Percentiles rank a stretch among this genome's conserved stretches.
Evolutionary conservation across 2,329 filamentous ascomycete genomes (phyloP).

Genomic region (Diaporthe amygdali): DNA sequence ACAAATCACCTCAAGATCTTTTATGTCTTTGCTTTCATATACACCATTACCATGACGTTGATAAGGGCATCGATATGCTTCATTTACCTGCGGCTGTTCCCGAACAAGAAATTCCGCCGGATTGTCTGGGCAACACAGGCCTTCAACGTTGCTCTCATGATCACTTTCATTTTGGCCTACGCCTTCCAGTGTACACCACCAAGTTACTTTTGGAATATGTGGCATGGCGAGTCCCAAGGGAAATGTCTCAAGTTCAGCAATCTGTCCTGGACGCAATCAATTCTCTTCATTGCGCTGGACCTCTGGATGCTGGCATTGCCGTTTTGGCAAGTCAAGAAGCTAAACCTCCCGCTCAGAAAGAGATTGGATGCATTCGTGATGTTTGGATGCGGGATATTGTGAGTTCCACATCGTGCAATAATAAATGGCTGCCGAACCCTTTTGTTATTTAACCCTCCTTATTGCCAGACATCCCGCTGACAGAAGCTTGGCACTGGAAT

Average conservation of each 20-base stretch:
- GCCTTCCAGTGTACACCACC: conserved; percentile 26
- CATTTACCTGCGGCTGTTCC: conserved; percentile 16
- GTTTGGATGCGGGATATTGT: conserved; percentile 18
- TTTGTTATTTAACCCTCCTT: background rate
- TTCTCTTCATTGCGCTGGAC: background rate
- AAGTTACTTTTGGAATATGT: conserved; percentile 23
- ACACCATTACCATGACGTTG: background rate
- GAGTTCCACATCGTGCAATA: background rate
- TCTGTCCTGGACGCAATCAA: background rate
- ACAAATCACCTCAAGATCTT: conserved; percentile 17
- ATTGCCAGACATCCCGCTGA: background rate
- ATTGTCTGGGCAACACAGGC: conserved; percentile 15
- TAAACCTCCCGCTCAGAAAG: conserved; percentile 3
- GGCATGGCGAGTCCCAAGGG: conserved; percentile 21
- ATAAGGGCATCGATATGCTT: conserved; percentile 14
- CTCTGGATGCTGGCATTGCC: conserved; percentile 19
- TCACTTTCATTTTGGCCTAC: conserved; percentile 23
- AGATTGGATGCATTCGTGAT: background rate
- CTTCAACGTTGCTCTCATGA: conserved; percentile 18
- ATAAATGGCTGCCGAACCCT: background rate
- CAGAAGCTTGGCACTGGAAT: background rate
- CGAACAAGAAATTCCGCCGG: background rate
- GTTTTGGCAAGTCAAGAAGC: background rate
- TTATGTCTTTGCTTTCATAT: conserved; percentile 34
- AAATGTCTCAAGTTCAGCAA: background rate